Conservation (phyloP, 176 grass and related monocot species). For the Zea luxurians region DNA sequence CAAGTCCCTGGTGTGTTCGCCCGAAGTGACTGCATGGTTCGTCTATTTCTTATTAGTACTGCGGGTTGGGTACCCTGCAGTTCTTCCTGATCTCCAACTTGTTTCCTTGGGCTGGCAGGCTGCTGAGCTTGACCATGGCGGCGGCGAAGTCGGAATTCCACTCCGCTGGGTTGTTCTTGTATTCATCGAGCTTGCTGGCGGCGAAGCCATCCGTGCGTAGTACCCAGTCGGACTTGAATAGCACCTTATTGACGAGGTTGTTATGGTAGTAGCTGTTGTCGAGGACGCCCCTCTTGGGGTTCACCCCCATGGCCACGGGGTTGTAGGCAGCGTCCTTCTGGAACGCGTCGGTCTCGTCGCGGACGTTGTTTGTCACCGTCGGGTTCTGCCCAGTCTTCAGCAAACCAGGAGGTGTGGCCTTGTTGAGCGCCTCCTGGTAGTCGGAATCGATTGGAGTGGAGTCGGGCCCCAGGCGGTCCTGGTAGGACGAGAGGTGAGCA, state of each 20-base stretch:
- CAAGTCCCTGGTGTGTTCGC: too few relatives aligned
- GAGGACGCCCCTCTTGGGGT: background rate
- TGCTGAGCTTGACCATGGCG: slow-evolving; percentile 53
- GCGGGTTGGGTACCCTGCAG: slow-evolving; percentile 32
- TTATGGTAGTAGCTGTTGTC: slow-evolving; percentile 48
- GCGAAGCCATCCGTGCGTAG: slow-evolving; percentile 17
- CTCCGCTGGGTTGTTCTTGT: background rate
- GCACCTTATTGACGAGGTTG: slow-evolving; percentile 28
- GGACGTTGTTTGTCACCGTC: background rate
- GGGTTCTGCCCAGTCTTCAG: slow-evolving; percentile 23
- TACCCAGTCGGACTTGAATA: slow-evolving; percentile 46
- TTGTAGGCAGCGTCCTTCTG: background rate
- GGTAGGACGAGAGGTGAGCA: slow-evolving; percentile 42
- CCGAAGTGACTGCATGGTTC: background rate
- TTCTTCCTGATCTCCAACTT: slow-evolving; percentile 37
- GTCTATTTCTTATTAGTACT: slow-evolving; percentile 1
- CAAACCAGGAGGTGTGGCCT: background rate
- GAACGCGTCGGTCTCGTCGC: background rate
- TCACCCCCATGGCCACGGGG: background rate
- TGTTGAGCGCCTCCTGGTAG: slow-evolving; percentile 11
- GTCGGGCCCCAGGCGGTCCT: slow-evolving; percentile 30
- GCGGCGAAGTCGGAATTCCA: slow-evolving; percentile 34
- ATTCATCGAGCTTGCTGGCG: background rate
- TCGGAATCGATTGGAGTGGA: background rate
- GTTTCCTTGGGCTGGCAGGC: slow-evolving; percentile 27